These are phyloP conservation scores for Neonectria ditissima DNA, from an alignment of 2,329 filamentous ascomycete species.

Conservation along the genomic window DNA sequence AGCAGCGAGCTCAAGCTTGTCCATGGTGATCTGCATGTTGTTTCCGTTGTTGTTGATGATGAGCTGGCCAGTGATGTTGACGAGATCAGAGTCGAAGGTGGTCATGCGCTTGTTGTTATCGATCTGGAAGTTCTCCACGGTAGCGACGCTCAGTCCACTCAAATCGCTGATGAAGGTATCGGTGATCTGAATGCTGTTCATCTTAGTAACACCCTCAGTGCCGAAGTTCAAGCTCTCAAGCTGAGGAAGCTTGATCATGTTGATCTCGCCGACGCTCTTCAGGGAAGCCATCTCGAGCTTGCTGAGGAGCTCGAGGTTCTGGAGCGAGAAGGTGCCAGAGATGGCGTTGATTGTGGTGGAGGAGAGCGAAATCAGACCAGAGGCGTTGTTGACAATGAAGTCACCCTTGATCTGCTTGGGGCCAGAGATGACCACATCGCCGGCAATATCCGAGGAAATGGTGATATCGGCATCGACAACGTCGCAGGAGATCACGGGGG, in stretches of 20 bases:
- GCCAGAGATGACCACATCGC: constrained; percentile 72
- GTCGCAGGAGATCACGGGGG: constrained; percentile 72
- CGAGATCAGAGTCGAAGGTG: constrained; percentile 80
- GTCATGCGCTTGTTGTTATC: constrained; percentile 90
- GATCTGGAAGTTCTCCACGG: constrained; percentile 80
- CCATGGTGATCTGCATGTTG: constrained; percentile 77
- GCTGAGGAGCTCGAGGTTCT: constrained; percentile 75
- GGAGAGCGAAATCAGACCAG: constrained; percentile 69
- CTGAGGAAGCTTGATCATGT: constrained; percentile 77
- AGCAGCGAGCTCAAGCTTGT: constrained; percentile 74
- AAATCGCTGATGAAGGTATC: constrained; percentile 88
- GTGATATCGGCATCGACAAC: constrained; percentile 76
- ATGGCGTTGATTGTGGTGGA: constrained; percentile 74
- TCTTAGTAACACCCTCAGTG: constrained; percentile 71
- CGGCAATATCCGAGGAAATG: constrained; percentile 67
- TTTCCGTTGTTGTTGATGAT: constrained; percentile 85
- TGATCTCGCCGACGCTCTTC: constrained; percentile 72
- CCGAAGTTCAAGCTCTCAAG: constrained; percentile 64
- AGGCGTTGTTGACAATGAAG: constrained; percentile 71
- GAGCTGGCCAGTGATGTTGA: constrained; percentile 77
- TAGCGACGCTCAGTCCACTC: constrained; percentile 81
- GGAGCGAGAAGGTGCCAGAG: constrained; percentile 75
- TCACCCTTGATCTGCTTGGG: constrained; percentile 67
- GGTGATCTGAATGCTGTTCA: constrained; percentile 77
- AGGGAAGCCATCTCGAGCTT: constrained; percentile 76